These are phyloP conservation scores for Crucibulum laeve DNA, from an alignment of 768 basidiomycete genomes.

Conservation along the genomic window DNA sequence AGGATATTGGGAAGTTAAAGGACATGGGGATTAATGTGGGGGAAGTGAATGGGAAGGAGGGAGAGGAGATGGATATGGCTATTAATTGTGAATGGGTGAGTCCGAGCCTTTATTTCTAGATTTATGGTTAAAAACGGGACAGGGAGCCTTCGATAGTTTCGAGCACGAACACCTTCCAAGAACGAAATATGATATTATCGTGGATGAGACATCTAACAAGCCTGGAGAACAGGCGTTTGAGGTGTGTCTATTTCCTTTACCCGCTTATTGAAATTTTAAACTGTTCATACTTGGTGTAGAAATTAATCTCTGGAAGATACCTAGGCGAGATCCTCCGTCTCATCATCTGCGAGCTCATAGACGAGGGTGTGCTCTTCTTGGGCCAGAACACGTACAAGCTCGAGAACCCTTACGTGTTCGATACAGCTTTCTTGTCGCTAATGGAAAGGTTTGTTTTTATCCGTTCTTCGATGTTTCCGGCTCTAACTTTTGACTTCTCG, in stretches of 20 bases:
- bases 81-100: slow-evolving; percentile 98
- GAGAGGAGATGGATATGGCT: slow-evolving; percentile 75
- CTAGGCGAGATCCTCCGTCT: slow-evolving; percentile 96
- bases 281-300: slow-evolving; percentile 39
- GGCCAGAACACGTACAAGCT: slow-evolving; percentile 99
- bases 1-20: slow-evolving; percentile 81
- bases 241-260: slow-evolving; percentile 31
- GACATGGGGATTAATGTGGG: slow-evolving; percentile 63
- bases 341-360: slow-evolving; percentile 92
- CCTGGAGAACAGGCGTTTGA: slow-evolving; percentile 94
- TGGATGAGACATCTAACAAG: slow-evolving; percentile 95
- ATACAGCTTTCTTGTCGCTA: slow-evolving; percentile 94
- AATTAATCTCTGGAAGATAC: slow-evolving; percentile 94
- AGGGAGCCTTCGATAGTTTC: slow-evolving; percentile 98
- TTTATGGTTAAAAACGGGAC: slow-evolving; percentile 1
- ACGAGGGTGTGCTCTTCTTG: slow-evolving; percentile 94
- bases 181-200: slow-evolving; percentile 89
- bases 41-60: no score
- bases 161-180: slow-evolving; percentile 92
- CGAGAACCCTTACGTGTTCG: slow-evolving; percentile 87
- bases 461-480: neutral
- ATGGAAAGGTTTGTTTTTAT: slow-evolving; percentile 75
- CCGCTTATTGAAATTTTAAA: neutral
- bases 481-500: slow-evolving; percentile 1
- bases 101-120: neutral